phyloP scores from a whole-genome alignment of 2,329 filamentous ascomycete genomes.

The Trichoderma afroharzianum region DNA sequence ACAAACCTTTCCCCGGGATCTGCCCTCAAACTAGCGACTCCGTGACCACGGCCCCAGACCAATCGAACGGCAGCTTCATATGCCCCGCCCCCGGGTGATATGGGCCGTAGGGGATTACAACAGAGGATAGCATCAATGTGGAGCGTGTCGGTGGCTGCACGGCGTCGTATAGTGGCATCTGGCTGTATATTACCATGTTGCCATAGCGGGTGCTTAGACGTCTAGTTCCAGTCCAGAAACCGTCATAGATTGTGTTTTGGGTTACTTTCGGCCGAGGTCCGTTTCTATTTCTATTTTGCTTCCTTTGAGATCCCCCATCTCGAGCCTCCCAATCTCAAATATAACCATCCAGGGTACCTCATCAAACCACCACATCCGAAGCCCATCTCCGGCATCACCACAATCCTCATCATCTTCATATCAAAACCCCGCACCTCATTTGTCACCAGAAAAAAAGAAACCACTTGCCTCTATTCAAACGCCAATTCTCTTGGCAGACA shows the following conservation, averaged over 20 bases:
- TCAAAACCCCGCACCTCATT: neutral
- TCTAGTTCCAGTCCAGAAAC: neutral
- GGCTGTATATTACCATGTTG: neutral
- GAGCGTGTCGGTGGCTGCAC: conserved; percentile 6
- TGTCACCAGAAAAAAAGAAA: neutral
- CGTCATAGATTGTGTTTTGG: neutral
- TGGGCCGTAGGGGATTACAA: neutral
- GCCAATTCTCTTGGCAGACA: conserved; percentile 12
- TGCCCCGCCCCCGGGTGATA: neutral
- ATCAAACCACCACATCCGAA: neutral
- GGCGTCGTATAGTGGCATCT: neutral
- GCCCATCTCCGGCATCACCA: neutral
- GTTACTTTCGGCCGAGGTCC: neutral
- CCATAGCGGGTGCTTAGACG: neutral
- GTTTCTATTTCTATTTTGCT: neutral
- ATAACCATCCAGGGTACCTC: neutral
- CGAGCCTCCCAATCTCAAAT: neutral
- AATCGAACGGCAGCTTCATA: neutral
- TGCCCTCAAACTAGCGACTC: neutral
- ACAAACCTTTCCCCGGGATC: neutral
- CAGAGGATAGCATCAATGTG: neutral
- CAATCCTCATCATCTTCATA: neutral
- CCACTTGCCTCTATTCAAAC: neutral
- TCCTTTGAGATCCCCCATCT: neutral
- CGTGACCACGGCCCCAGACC: neutral